Conservation (phyloP, 2,329 filamentous ascomycete species). For the Cladosporium austrohemisphaericum region DNA sequence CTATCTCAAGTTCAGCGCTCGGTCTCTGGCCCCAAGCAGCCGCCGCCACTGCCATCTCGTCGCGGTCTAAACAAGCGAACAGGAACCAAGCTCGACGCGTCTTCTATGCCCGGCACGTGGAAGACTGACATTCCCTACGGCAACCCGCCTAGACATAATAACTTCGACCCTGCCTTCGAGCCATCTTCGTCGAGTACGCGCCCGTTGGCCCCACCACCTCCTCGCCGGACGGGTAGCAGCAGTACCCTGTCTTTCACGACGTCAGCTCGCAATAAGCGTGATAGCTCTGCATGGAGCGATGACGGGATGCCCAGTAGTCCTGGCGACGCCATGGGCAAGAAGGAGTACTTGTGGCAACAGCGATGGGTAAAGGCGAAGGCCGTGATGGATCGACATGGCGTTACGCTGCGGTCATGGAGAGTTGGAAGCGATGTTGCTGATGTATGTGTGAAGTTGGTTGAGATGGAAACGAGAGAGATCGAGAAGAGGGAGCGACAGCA, state of each 20-base stretch:
- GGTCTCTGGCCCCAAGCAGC: conserved; percentile 20
- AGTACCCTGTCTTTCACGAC: conserved; percentile 12
- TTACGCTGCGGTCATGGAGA: conserved; percentile 69
- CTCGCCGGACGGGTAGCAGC: conserved; percentile 5
- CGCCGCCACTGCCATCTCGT: conserved; percentile 33
- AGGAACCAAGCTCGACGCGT: conserved; percentile 36
- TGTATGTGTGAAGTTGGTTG: conserved; percentile 63
- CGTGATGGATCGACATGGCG: conserved; percentile 60
- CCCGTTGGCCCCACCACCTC: conserved; percentile 16
- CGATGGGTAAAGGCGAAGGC: conserved; percentile 63
- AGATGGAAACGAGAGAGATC: conserved; percentile 48
- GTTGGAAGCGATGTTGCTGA: conserved; percentile 65
- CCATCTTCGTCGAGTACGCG: conserved; percentile 10
- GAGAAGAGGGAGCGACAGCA: conserved; percentile 20
- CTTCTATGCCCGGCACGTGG: conserved; percentile 27
- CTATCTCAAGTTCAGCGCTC: conserved; percentile 34
- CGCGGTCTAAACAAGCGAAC: conserved; percentile 38
- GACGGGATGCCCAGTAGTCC: conserved; percentile 30
- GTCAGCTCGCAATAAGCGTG: conserved; percentile 24
- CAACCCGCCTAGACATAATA: not conserved
- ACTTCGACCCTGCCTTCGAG: conserved; percentile 12
- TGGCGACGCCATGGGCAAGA: conserved; percentile 54
- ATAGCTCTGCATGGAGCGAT: conserved; percentile 25
- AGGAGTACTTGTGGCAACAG: conserved; percentile 68
- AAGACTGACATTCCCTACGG: conserved; percentile 16